Evolutionary conservation across 2,329 filamentous ascomycete genomes (phyloP), one percentile per base, ranked within the genome.

Genomic region (Seiridium unicorne): DNA sequence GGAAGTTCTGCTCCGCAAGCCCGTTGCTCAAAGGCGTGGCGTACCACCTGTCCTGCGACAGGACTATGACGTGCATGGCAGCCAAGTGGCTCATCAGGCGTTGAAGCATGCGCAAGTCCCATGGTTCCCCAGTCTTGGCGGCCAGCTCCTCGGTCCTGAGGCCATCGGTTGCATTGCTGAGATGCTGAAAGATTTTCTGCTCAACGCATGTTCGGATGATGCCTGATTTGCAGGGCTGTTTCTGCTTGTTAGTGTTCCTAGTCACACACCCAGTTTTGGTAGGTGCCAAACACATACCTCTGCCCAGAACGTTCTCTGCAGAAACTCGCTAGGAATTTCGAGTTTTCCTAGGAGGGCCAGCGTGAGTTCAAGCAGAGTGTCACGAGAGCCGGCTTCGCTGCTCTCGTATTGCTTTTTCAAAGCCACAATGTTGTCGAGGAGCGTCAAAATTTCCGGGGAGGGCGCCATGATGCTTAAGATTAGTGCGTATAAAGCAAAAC

Each of bases 1-100:
- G 77, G 64, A 78, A 78, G 7, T 72, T 71, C 51, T 71, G 70
- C 58, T 77, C 73, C 13, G 75, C 74, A 3, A 75, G 64, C 11
- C 75, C 74, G 38, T 74, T 71, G 63, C 70, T 74, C 44, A 76
- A 73, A 9, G 68, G 62, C 35, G 67, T 64, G 70, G 44, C 49
- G 26, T 31, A 11, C 56, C 56, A 55, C 35, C 31, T 32, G 18
- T 51, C 60, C n/a, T 48, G 42, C 0, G 32, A 7, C 26, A 51
- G 49, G 10, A 10, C 7, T 26, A 59, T 35, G 38, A 61, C 51
- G 3, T 61, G 57, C n/a, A 53, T 59, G 8, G 51, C 38, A 18
- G 38, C 7, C 35, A 61, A 32, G 32, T 61, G 60, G 5, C 51
- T 48, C 51, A 61, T 51, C n/a, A 59, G 5, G 6, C 60, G 42